phyloP scores from a whole-genome alignment of 805 yeast genomes.

The Kodamaea laetipori region DNA sequence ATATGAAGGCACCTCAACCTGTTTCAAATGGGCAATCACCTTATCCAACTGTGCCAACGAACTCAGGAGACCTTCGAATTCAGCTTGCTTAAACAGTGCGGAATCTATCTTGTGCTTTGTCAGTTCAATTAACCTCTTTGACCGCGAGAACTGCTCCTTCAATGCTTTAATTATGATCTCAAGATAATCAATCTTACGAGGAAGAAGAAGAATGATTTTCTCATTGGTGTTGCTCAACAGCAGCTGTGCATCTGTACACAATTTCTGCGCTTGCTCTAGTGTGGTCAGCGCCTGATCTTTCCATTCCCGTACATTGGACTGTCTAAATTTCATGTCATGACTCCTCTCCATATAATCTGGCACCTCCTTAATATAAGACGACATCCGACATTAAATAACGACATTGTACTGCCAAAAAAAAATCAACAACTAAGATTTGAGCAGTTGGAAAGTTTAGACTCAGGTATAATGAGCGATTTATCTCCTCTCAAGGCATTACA shows the following conservation, averaged over 20 bases:
- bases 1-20: constrained; percentile 6
- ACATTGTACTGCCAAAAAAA: constrained; percentile 3
- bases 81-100: background rate
- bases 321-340: constrained; percentile 7
- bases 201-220: constrained; percentile 26
- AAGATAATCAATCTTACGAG: constrained; percentile 24
- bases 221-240: constrained; percentile 28
- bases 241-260: constrained; percentile 37
- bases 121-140: constrained; percentile 19
- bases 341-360: background rate
- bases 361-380: background rate
- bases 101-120: constrained; percentile 12
- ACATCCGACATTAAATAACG: background rate
- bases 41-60: constrained; percentile 8
- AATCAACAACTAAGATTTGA: constrained; percentile 9
- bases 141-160: constrained; percentile 19
- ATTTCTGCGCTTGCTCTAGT: constrained; percentile 31
- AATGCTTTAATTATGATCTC: constrained; percentile 18
- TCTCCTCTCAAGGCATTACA: constrained; percentile 32
- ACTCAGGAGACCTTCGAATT: background rate
- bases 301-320: constrained; percentile 25
- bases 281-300: constrained; percentile 31
- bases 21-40: constrained; percentile 1
- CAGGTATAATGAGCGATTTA: constrained; percentile 18
- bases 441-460: constrained; percentile 8